phyloP scores from a whole-genome alignment of 306 rosid genomes.

The Casuarina equisetifolia region DNA sequence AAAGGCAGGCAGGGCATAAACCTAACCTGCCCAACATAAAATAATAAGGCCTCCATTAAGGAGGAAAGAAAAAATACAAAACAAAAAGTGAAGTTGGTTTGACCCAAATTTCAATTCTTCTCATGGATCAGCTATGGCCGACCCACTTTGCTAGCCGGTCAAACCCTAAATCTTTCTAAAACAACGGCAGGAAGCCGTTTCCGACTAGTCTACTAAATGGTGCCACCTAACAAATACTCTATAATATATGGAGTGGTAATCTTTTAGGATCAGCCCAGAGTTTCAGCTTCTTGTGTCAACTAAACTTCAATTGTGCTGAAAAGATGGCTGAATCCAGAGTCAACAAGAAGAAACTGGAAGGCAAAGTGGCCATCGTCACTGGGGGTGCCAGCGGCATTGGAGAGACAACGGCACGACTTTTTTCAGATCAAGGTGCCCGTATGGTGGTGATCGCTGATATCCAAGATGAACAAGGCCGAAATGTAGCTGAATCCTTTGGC shows the following conservation, averaged over 20 bases:
- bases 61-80: too few relatives aligned
- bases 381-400: conserved; percentile 73
- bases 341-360: conserved; percentile 19
- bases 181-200: too few relatives aligned
- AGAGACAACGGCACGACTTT: conserved; percentile 47
- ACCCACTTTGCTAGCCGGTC: conserved; percentile 56
- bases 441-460: conserved; percentile 55
- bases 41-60: too few relatives aligned
- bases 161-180: conserved; percentile 11
- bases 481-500: conserved; percentile 49
- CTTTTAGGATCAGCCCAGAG: too few relatives aligned
- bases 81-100: too few relatives aligned
- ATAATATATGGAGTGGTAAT: too few relatives aligned
- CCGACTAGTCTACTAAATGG: too few relatives aligned
- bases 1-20: too few relatives aligned
- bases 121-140: conserved; percentile 59
- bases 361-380: conserved; percentile 53
- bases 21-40: too few relatives aligned
- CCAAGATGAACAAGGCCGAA: conserved; percentile 41
- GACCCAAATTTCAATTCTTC: conserved; percentile 20
- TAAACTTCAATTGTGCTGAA: background rate
- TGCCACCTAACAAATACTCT: too few relatives aligned
- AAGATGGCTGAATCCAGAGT: conserved; percentile 20
- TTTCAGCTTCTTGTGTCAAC: too few relatives aligned
- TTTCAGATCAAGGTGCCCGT: conserved; percentile 40